Evolutionary conservation across 768 basidiomycete species (phyloP), one percentile per base, ranked within the genome.

Genomic region (Sporobolomyces roseus): DNA sequence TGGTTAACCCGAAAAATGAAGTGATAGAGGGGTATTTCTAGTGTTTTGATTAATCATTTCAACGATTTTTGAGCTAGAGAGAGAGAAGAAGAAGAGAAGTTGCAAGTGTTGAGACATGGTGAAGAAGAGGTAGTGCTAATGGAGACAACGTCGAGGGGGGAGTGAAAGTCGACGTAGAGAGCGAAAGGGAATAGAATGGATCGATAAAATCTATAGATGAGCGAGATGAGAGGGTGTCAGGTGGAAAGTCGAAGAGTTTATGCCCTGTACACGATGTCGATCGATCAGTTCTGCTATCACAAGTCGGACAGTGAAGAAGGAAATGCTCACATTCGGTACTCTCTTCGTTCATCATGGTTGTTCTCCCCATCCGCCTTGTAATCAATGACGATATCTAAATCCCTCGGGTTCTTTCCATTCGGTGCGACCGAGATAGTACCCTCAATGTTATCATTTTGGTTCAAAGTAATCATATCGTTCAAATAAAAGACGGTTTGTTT

Each of bases 401-500:
- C 96, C 52, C 96, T 88, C 78, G 90, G 90, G 81, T 99, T 99
- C 74, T 89, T 85, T 52, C 84, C 83, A 79, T 99, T 99, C 27
- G 96, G 96, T 6, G 87, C 85, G 77, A 93, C 94, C 23, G 83
- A 78, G 48, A 99, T 78, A 46, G 70, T 79, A 50, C 96, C 96
- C 25, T 78, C 79, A 78, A 99, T 86, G 56, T 81, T 79, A 77
- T 97, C 87, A 62, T 87, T 72, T 56, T 77, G 76, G 48, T 68
- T 68, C 32, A 92, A 80, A 10, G 86, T 87, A 63, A 90, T 77
- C 32, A 90, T 89, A 23, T 84, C 81, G 38, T 87, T 88, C 43
- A 93, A 96, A 80, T 99, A 99, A 82, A 99, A 98, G 27, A 99
- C 96, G 64, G 93, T 97, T 85, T 97, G 78, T 70, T 80, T 79